Evolutionary conservation across 2,329 filamentous ascomycete genomes (phyloP), one percentile per base, ranked within the genome.

Genomic region (Chaetomium sp.): DNA sequence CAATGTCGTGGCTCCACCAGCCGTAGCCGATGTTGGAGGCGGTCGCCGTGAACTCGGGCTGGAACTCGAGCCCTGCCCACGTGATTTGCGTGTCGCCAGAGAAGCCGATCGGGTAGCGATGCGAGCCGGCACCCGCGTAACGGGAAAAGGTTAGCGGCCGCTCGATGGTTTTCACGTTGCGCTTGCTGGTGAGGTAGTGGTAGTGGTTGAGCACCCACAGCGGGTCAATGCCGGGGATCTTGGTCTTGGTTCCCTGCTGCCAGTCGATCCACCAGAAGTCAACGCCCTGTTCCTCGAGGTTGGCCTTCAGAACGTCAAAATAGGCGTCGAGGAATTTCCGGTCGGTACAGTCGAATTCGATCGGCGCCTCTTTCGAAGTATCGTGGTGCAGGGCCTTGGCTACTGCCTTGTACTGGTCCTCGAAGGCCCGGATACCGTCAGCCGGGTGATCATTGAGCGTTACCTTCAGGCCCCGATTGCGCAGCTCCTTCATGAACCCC

Each of bases 231-330:
- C 85, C 85, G 0, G 80, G 81, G 6, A 87, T 78, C 38, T 79
- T 78, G 1, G 85, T 85, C 63, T 79, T 76, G 2, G 78, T 75
- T 1, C 87, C 87, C 72, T 89, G 87, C 72, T 89, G 87, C 86
- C 86, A 89, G 72, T 89, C 87, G 31, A 88, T 80, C 87, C 87
- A 89, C 85, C 85, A 88, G 63, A 89, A 87, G 70, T 89, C 86
- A 25, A 82, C 79, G 0, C 83, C 86, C 9, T 84, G 76, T 1
- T 81, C 76, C 66, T 89, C 86, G 31, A 88, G 76, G 16, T 78
- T 75, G 13, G 81, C 78, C 64, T 87, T 84, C 5, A 89, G 77
- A 2, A 87, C 80, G 57, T 82, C 79, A 53, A 88, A 81, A 69
- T 85, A 88, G 0, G 85, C 85, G 38, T 86, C 77, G 72, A 87